phyloP scores from a whole-genome alignment of 2,329 filamentous ascomycete species.

The Fusarium camptoceras region DNA sequence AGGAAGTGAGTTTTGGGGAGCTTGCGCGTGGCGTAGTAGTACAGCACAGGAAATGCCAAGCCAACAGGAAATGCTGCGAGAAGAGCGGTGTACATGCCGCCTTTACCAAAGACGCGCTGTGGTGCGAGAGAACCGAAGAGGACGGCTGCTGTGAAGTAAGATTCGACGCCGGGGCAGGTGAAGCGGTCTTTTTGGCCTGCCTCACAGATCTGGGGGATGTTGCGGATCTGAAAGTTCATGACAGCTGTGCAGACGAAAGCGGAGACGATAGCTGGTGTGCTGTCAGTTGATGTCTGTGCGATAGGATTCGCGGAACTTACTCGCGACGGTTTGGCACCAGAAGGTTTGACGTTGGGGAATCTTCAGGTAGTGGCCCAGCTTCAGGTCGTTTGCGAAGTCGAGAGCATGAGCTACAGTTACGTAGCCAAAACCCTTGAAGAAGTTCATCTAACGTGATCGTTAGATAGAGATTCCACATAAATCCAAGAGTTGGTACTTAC shows the following conservation, averaged over 20 bases:
- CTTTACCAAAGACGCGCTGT: conserved; percentile 51
- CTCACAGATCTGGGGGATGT: conserved; percentile 54
- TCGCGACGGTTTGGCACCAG: conserved; percentile 51
- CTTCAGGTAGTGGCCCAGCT: conserved; percentile 60
- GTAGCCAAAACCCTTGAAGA: conserved; percentile 59
- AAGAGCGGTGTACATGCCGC: conserved; percentile 52
- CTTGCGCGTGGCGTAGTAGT: conserved; percentile 52
- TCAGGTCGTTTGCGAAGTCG: conserved; percentile 52
- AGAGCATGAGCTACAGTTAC: conserved; percentile 54
- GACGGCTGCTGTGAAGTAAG: conserved; percentile 55
- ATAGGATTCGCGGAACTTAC: not conserved
- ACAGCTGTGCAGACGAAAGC: conserved; percentile 52
- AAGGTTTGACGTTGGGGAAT: conserved; percentile 53
- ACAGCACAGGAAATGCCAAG: conserved; percentile 51
- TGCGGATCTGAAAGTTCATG: conserved; percentile 53
- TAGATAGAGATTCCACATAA: accelerated
- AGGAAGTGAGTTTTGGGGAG: conserved; percentile 51
- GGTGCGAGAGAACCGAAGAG: conserved; percentile 57
- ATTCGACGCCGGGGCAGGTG: conserved; percentile 54
- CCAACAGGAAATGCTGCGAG: conserved; percentile 57
- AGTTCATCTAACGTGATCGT: conserved; percentile 54
- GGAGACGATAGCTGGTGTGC: conserved; percentile 45
- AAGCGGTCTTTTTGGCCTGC: conserved; percentile 51
- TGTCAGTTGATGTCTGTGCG: not conserved
- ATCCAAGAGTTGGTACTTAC: not conserved